These are phyloP conservation scores for Vicia faba DNA, from an alignment of 306 rosid genomes.

Conservation along the genomic window DNA sequence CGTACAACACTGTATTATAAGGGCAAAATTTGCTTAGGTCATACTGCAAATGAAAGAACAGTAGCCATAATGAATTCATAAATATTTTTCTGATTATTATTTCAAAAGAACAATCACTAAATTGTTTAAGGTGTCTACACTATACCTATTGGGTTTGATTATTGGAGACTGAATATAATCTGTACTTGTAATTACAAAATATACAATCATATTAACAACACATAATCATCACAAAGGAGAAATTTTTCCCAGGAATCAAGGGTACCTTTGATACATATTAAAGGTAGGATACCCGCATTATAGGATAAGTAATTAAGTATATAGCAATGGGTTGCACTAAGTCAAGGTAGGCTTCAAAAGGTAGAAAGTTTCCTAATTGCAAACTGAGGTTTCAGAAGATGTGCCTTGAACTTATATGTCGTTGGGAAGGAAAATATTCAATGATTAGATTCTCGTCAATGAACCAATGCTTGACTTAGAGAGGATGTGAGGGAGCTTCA, in stretches of 20 bases:
- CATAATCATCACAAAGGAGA: constrained; percentile 35
- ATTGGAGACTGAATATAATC: too few relatives aligned
- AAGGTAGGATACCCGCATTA: too few relatives aligned
- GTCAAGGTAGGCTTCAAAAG: constrained; percentile 6
- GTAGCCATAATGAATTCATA: background rate
- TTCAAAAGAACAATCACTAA: too few relatives aligned
- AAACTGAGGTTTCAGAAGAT: too few relatives aligned
- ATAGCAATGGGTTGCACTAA: background rate
- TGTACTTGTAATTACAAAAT: too few relatives aligned
- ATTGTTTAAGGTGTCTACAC: too few relatives aligned
- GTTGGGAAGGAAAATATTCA: too few relatives aligned
- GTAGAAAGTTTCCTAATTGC: background rate
- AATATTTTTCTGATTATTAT: too few relatives aligned
- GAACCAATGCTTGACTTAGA: background rate
- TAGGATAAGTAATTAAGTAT: background rate
- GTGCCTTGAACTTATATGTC: too few relatives aligned
- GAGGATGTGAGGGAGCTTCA: background rate
- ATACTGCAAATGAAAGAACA: constrained; percentile 61
- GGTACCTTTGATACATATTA: too few relatives aligned
- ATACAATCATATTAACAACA: too few relatives aligned
- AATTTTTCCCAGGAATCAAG: background rate
- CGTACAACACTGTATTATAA: constrained; percentile 80
- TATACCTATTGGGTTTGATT: too few relatives aligned
- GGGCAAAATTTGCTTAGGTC: constrained; percentile 91
- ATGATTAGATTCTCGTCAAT: background rate